phyloP scores from a whole-genome alignment of 805 yeast genomes.

The Candida rishiriensis region DNA sequence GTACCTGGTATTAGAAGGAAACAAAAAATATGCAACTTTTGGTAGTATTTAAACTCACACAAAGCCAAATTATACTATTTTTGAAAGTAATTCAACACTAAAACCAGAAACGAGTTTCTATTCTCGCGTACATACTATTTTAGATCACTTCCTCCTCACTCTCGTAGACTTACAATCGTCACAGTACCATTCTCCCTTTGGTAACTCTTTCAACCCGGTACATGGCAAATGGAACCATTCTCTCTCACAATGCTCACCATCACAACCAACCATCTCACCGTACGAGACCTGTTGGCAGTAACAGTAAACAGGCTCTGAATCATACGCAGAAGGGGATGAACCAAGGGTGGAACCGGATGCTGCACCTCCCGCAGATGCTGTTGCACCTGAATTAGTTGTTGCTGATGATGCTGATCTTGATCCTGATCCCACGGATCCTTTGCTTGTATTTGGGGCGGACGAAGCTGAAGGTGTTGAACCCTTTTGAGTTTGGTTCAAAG shows the following conservation, averaged over 20 bases:
- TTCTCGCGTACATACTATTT: too few species aligned
- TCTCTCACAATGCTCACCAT: conserved; percentile 83
- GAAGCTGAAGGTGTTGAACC: conserved; percentile 1
- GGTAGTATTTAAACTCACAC: too few species aligned
- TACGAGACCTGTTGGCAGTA: conserved; percentile 95
- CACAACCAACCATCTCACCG: conserved; percentile 99
- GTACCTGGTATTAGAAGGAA: too few species aligned
- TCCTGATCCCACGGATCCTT: neutral
- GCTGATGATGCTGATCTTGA: neutral
- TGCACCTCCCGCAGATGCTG: neutral
- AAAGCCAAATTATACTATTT: too few species aligned
- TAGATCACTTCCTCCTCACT: too few species aligned
- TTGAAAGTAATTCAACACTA: too few species aligned
- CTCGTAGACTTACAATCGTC: conserved; percentile 47
- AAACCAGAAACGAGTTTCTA: too few species aligned
- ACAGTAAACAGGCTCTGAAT: conserved; percentile 79
- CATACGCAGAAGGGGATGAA: conserved; percentile 11
- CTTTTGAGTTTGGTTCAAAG: conserved; percentile 2
- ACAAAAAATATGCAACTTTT: too few species aligned
- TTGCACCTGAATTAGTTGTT: neutral
- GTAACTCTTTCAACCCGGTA: conserved; percentile 79
- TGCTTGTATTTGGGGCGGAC: neutral
- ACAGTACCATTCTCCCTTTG: conserved; percentile 83
- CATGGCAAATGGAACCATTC: conserved; percentile 98
- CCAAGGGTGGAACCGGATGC: neutral